These are phyloP conservation scores for Botryobasidium botryosum DNA, from an alignment of 768 basidiomycete genomes.

Conservation along the genomic window DNA sequence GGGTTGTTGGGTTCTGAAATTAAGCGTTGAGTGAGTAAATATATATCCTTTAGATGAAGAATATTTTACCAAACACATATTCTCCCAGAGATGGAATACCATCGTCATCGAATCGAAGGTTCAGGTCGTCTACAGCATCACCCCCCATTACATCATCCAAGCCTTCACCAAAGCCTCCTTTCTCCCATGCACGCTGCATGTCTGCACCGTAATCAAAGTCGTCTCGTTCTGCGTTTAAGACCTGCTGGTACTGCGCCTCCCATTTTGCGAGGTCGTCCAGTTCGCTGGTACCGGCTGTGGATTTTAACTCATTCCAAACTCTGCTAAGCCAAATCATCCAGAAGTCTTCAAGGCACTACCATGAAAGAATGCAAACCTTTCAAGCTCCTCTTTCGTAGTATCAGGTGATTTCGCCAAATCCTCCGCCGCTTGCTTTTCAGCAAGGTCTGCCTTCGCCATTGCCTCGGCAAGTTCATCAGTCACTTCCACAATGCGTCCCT, in stretches of 20 bases:
- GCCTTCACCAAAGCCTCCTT: conserved; percentile 27
- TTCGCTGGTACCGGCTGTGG: neutral
- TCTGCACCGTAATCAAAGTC: conserved; percentile 38
- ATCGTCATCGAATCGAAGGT: conserved; percentile 36
- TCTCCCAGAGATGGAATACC: conserved; percentile 58
- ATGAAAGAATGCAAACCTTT: conserved; percentile 3
- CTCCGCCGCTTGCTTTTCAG: conserved; percentile 22
- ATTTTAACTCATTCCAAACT: conserved; percentile 8
- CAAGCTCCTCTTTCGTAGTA: conserved; percentile 28
- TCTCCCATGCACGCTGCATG: conserved; percentile 52
- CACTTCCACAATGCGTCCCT: conserved; percentile 29
- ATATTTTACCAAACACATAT: conserved; percentile 59
- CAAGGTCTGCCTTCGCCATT: neutral
- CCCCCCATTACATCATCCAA: conserved; percentile 17
- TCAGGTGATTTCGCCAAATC: conserved; percentile 37
- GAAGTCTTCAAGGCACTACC: conserved; percentile 28
- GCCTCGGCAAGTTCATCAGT: conserved; percentile 12
- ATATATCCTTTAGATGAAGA: neutral
- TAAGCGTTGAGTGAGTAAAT: neutral
- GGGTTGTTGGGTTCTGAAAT: conserved; percentile 51
- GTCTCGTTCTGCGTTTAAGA: conserved; percentile 52
- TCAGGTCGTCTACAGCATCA: conserved; percentile 11
- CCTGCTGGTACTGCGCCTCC: conserved; percentile 69
- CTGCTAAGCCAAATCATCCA: conserved; percentile 38
- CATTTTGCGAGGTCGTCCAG: conserved; percentile 54